Conservation (phyloP, 305 asterid genomes). For the Monarda citriodora region DNA sequence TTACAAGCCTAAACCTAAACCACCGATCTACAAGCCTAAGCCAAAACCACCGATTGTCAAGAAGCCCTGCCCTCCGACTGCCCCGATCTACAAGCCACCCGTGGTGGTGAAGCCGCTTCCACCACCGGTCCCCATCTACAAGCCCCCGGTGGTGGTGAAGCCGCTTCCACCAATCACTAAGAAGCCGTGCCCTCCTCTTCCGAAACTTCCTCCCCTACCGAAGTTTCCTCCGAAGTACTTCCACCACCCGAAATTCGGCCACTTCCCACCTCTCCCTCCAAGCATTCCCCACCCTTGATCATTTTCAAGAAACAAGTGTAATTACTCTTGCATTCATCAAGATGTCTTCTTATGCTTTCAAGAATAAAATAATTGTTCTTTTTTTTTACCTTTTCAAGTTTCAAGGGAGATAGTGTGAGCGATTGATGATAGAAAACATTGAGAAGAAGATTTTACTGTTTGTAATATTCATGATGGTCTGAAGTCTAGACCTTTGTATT, state of each 20-base stretch:
- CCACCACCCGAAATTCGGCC: conserved; percentile 51
- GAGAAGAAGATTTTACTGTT: conserved; percentile 7
- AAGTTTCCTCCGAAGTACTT: conserved; percentile 51
- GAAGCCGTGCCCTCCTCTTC: conserved; percentile 50
- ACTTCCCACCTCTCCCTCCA: conserved; percentile 54
- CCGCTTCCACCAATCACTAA: conserved; percentile 35
- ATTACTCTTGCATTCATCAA: conserved; percentile 20
- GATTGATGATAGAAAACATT: conserved; percentile 15
- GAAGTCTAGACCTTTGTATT: conserved; percentile 15
- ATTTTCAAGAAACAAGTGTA: conserved; percentile 14
- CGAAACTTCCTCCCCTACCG: conserved; percentile 50
- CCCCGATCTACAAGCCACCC: conserved; percentile 10
- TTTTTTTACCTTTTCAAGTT: not conserved
- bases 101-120: conserved; percentile 25
- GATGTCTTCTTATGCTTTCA: conserved; percentile 10
- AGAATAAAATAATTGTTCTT: not conserved
- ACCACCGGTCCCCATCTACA: conserved; percentile 30
- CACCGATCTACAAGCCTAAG: conserved; percentile 20
- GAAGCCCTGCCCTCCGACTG: not conserved
- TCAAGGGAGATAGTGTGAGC: conserved; percentile 18
- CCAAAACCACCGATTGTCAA: conserved; percentile 19
- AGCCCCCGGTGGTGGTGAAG: conserved; percentile 23
- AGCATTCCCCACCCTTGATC: conserved; percentile 33
- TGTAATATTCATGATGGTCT: conserved; percentile 16
- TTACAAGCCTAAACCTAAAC: conserved; percentile 20